Conservation (phyloP, 495 filamentous ascomycete genomes). For the Neurospora sp. region DNA sequence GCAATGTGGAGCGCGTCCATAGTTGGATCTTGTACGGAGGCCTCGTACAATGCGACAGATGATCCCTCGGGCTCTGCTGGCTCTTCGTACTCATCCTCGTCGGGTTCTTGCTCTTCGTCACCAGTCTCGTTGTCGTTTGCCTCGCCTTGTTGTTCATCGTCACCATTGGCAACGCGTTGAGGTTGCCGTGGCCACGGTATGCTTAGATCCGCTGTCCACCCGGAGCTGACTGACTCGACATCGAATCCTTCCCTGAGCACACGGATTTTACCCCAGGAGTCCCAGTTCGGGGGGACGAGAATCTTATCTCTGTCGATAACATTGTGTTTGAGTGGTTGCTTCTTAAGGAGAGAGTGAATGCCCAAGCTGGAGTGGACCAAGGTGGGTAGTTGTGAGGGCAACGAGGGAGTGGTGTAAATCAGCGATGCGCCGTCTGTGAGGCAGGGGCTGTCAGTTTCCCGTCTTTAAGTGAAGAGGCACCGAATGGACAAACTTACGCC, state of each 20-base stretch:
- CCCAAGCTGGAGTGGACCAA: slow-evolving; percentile 81
- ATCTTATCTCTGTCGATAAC: slow-evolving; percentile 95
- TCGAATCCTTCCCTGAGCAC: slow-evolving; percentile 91
- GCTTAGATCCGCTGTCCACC: slow-evolving; percentile 76
- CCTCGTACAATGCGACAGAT: slow-evolving; percentile 66
- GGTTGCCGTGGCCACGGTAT: slow-evolving; percentile 29
- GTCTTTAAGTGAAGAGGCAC: neutral
- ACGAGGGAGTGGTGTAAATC: slow-evolving; percentile 79
- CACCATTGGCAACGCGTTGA: slow-evolving; percentile 1
- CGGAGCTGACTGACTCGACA: slow-evolving; percentile 72
- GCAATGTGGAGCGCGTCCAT: slow-evolving; percentile 46
- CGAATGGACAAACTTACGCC: slow-evolving; percentile 47
- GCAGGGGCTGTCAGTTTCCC: slow-evolving; percentile 9
- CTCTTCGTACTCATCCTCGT: slow-evolving; percentile 19
- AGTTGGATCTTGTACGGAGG: slow-evolving; percentile 63
- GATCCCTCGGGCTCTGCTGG: slow-evolving; percentile 30
- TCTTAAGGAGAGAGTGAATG: slow-evolving; percentile 79
- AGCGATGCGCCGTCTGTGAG: slow-evolving; percentile 73
- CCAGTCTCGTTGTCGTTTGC: neutral
- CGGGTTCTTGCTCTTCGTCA: slow-evolving; percentile 9
- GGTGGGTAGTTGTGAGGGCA: slow-evolving; percentile 66
- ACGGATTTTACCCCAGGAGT: slow-evolving; percentile 96
- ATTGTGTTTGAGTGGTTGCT: slow-evolving; percentile 80
- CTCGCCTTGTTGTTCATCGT: neutral
- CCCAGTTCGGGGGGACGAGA: slow-evolving; percentile 90